Evolutionary conservation across 23 red algal species (phyloP).

Genomic region (Cyanidiococcus yangmingshanensis): DNA sequence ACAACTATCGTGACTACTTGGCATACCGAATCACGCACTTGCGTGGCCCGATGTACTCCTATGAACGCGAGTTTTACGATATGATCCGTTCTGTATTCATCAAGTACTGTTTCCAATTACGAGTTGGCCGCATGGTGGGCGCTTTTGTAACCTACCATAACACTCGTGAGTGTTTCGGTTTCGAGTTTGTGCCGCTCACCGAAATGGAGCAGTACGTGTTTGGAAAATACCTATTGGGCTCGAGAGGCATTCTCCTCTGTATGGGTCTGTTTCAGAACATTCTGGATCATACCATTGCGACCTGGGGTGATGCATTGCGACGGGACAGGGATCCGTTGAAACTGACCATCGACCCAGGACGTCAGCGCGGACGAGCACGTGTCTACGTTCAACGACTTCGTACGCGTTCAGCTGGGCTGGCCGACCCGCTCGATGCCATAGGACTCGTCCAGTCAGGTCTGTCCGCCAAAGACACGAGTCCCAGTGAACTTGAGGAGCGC

Average conservation of each 20-base stretch:
- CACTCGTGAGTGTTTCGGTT: slow-evolving; percentile 45
- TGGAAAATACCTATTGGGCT: slow-evolving; percentile 40
- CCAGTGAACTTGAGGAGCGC: not conserved
- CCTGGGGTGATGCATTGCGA: not conserved
- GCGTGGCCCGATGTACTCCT: slow-evolving; percentile 48
- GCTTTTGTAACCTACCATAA: slow-evolving; percentile 72
- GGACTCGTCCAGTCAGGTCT: not conserved
- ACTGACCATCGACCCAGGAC: slow-evolving; percentile 3
- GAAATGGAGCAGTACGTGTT: slow-evolving; percentile 96
- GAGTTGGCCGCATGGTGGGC: slow-evolving; percentile 81
- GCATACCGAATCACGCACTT: slow-evolving; percentile 23
- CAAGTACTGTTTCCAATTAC: slow-evolving; percentile 85
- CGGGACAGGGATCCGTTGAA: not conserved
- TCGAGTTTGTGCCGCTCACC: slow-evolving; percentile 56
- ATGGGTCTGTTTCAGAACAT: slow-evolving; percentile 30
- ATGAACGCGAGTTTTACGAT: slow-evolving; percentile 92
- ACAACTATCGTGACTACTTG: slow-evolving; percentile 46
- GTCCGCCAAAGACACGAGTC: not conserved
- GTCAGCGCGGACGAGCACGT: not conserved
- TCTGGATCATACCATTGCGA: not conserved
- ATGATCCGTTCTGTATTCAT: slow-evolving; percentile 82
- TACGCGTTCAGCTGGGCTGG: not conserved
- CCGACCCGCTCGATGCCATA: not conserved
- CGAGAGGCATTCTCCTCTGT: slow-evolving; percentile 29
- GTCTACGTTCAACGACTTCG: slow-evolving; percentile 11